Percentiles rank a stretch among this genome's conserved stretches.
Evolutionary conservation across 495 filamentous ascomycete genomes (phyloP).

Genomic region (Hapsidospora chrysogenum): DNA sequence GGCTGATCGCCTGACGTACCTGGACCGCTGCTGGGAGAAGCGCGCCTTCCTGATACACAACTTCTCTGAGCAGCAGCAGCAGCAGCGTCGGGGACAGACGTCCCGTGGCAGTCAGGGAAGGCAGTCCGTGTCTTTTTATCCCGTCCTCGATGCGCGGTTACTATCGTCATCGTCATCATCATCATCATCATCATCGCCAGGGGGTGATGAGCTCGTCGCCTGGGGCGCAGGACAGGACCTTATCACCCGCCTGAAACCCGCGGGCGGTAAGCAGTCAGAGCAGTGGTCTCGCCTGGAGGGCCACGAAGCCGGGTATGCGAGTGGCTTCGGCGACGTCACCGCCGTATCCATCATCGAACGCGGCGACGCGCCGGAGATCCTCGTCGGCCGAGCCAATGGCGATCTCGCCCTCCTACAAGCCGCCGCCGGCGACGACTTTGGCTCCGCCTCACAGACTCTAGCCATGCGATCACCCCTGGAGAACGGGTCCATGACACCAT

Average conservation of each 20-base stretch:
- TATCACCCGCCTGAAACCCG: constrained; percentile 9
- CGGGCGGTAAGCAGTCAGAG: constrained; percentile 3
- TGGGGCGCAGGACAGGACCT: constrained; percentile 30
- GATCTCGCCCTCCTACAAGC: constrained; percentile 20
- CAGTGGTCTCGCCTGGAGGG: constrained; percentile 16
- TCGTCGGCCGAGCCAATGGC: constrained; percentile 27
- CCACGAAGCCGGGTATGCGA: constrained; percentile 8
- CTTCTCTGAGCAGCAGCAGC: constrained; percentile 1
- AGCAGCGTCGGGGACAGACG: no score
- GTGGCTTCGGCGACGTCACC: constrained; percentile 24
- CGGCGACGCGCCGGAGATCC: constrained; percentile 9
- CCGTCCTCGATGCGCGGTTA: constrained; percentile 21
- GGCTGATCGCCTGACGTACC: constrained; percentile 21
- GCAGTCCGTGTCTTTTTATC: constrained; percentile 14
- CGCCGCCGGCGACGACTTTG: constrained; percentile 15
- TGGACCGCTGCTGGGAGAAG: constrained; percentile 26
- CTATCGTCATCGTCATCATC: constrained; percentile 10
- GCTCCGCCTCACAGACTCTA: constrained; percentile 2
- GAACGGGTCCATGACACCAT: background rate
- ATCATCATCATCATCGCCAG: no score
- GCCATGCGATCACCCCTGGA: background rate
- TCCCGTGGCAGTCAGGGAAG: background rate
- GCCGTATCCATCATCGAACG: constrained; percentile 16
- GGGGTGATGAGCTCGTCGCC: constrained; percentile 20
- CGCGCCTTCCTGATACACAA: constrained; percentile 16